Conservation (phyloP, 1,139 yeast species). For the Debaryomyces udenii region DNA sequence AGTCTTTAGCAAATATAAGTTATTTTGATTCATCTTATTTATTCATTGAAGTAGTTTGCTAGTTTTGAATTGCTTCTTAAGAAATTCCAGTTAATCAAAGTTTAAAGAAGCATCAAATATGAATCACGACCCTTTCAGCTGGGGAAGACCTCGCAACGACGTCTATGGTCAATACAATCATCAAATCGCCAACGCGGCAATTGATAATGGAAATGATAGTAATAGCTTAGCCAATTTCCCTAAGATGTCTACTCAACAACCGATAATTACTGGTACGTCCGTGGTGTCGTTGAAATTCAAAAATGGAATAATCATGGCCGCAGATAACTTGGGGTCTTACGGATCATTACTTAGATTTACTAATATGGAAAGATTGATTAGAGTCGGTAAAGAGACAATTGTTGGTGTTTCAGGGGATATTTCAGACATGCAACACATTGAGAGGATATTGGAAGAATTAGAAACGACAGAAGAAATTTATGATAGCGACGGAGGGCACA, state of each 20-base stretch:
- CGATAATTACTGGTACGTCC: slow-evolving; percentile 95
- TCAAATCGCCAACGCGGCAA: slow-evolving; percentile 62
- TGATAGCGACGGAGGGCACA: slow-evolving; percentile 75
- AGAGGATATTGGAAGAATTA: slow-evolving; percentile 74
- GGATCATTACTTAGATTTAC: slow-evolving; percentile 90
- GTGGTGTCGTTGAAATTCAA: slow-evolving; percentile 89
- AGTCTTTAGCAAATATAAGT: neutral
- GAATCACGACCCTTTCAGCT: slow-evolving; percentile 93
- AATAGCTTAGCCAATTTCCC: slow-evolving; percentile 49
- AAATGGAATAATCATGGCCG: slow-evolving; percentile 91
- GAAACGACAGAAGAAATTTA: slow-evolving; percentile 73
- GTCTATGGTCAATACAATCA: slow-evolving; percentile 80
- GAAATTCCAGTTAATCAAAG: neutral
- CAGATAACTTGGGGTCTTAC: slow-evolving; percentile 90
- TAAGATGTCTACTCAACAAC: slow-evolving; percentile 85
- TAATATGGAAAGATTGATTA: slow-evolving; percentile 79
- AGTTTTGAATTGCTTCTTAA: neutral
- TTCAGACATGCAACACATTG: slow-evolving; percentile 87
- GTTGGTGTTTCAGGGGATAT: slow-evolving; percentile 97
- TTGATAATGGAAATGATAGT: slow-evolving; percentile 16
- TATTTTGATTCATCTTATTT: neutral
- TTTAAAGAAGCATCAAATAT: slow-evolving; percentile 33
- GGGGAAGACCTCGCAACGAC: slow-evolving; percentile 93
- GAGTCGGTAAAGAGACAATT: slow-evolving; percentile 81
- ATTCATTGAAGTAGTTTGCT: slow-evolving; percentile 4